phyloP scores from a whole-genome alignment of 352 stramenopile species.

The Aphanomyces euteiches region DNA sequence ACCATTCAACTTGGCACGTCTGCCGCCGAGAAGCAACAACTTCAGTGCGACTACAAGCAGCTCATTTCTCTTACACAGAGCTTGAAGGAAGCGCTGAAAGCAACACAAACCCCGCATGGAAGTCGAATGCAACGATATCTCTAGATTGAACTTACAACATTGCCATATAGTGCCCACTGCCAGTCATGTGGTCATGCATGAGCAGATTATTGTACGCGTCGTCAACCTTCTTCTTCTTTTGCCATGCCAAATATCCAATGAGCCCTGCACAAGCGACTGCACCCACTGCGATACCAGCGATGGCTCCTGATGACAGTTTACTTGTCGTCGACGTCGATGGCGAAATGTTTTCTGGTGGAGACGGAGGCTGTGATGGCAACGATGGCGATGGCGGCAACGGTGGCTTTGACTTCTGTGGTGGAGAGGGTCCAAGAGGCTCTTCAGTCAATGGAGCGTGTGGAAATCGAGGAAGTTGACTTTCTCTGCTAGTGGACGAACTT shows the following conservation, averaged over 20 bases:
- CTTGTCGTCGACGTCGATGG: neutral
- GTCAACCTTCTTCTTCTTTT: conserved; percentile 5
- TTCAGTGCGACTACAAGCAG: conserved; percentile 2
- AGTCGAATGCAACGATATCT: conserved; percentile 68
- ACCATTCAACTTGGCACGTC: conserved; percentile 58
- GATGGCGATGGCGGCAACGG: no score
- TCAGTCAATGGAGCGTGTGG: no score
- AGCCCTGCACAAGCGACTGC: neutral
- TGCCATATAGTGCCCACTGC: conserved; percentile 22
- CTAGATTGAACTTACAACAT: conserved; percentile 5
- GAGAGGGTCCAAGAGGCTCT: no score
- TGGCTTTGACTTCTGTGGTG: no score
- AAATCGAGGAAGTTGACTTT: no score
- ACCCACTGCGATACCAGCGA: conserved; percentile 14
- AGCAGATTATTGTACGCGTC: neutral
- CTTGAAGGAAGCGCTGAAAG: conserved; percentile 62
- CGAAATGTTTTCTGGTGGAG: no score
- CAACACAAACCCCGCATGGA: conserved; percentile 62
- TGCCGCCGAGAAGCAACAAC: conserved; percentile 21
- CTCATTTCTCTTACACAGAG: conserved; percentile 63
- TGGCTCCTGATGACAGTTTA: conserved; percentile 9
- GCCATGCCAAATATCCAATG: neutral
- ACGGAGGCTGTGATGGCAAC: no score
- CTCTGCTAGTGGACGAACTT: no score
- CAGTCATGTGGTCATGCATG: conserved; percentile 6